Conservation (phyloP, 2,329 filamentous ascomycete genomes). For the Claviceps maximensis region DNA sequence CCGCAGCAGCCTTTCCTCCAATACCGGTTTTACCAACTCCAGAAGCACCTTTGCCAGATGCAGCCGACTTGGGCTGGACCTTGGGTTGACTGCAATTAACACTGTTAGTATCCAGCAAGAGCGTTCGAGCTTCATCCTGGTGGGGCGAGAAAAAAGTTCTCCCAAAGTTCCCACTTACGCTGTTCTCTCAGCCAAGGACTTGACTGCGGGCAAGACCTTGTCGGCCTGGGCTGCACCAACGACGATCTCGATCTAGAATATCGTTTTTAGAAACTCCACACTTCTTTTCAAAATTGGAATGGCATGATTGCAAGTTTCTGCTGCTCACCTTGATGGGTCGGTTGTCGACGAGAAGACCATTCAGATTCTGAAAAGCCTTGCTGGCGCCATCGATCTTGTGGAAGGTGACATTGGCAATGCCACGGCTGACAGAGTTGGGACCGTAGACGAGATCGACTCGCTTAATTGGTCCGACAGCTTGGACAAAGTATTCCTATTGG, state of each 20-base stretch:
- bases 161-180: conserved; percentile 30
- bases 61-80: conserved; percentile 66
- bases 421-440: conserved; percentile 80
- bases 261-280: conserved; percentile 13
- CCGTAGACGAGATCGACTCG: conserved; percentile 86
- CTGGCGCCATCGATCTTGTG: conserved; percentile 65
- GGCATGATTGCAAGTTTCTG: background rate
- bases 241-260: conserved; percentile 69
- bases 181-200: conserved; percentile 73
- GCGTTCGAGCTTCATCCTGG: background rate
- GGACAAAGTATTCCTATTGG: conserved; percentile 88
- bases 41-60: conserved; percentile 45
- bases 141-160: background rate
- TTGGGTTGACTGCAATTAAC: conserved; percentile 17
- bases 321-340: conserved; percentile 70
- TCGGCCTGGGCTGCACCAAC: conserved; percentile 64
- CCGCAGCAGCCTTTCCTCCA: conserved; percentile 30
- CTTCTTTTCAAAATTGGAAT: background rate
- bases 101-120: background rate
- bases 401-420: conserved; percentile 85
- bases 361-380: conserved; percentile 71
- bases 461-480: conserved; percentile 82
- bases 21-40: conserved; percentile 25
- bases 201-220: conserved; percentile 48
- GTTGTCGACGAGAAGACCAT: conserved; percentile 82